Percentiles rank a stretch among this genome's conserved stretches.
Evolutionary conservation across 2,329 filamentous ascomycete genomes (phyloP).

Genomic region (Colletotrichum theobromicola): DNA sequence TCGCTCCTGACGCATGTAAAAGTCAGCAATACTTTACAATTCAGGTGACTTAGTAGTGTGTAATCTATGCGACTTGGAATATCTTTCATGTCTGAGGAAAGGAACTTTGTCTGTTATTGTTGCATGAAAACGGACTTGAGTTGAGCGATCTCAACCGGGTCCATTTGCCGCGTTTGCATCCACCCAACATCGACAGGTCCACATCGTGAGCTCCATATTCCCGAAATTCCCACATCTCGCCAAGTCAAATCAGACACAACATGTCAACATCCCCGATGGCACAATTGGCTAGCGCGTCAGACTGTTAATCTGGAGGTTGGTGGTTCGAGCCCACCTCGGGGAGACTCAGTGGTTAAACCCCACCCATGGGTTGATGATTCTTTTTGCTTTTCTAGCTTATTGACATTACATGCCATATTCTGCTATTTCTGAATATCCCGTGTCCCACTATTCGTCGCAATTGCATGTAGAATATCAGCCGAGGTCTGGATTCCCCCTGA

Average conservation of each 20-base stretch:
- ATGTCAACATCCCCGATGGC: conserved; percentile 19
- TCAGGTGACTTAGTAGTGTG: neutral
- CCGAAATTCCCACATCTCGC: neutral
- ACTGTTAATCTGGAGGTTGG: conserved; percentile 22
- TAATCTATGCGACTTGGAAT: rapidly evolving
- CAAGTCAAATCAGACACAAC: neutral
- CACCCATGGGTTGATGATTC: neutral
- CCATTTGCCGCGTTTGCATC: neutral
- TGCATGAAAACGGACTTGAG: too few relatives aligned
- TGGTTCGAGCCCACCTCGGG: conserved; percentile 22
- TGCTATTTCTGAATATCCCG: neutral
- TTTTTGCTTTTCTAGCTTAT: neutral
- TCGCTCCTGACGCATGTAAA: neutral
- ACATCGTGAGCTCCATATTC: neutral
- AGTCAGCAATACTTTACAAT: neutral
- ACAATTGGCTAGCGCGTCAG: conserved; percentile 22
- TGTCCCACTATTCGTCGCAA: neutral
- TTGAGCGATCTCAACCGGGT: too few relatives aligned
- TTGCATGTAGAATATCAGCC: neutral
- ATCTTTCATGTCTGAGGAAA: neutral
- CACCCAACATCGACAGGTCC: neutral
- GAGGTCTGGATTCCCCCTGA: neutral
- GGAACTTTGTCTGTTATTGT: too few relatives aligned
- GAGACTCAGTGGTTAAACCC: conserved; percentile 9
- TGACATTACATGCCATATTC: neutral